Evolutionary conservation across 2,329 filamentous ascomycete genomes (phyloP).

Genomic region (Aspergillus sp.): DNA sequence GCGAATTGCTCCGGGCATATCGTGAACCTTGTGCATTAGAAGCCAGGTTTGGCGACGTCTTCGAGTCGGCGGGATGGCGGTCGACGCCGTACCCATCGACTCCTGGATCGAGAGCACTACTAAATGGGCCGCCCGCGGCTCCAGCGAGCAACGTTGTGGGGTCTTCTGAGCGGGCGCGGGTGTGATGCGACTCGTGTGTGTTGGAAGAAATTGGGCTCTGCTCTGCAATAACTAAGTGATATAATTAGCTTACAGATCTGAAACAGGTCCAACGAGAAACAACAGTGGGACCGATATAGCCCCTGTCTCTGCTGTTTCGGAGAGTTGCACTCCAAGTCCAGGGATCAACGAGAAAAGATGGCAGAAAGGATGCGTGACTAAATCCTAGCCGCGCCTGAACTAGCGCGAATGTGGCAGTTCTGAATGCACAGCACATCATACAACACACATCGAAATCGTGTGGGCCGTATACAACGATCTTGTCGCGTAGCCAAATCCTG

Average conservation of each 20-base stretch:
- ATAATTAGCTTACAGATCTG: conserved; percentile 13
- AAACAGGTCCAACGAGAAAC: conserved; percentile 2
- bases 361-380: conserved; percentile 29
- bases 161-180: conserved; percentile 68
- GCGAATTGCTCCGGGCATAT: conserved; percentile 52
- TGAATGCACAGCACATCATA: conserved; percentile 8
- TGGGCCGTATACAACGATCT: conserved; percentile 3
- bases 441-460: conserved; percentile 1
- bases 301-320: conserved; percentile 9
- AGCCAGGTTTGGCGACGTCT: conserved; percentile 38
- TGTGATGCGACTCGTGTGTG: conserved; percentile 62
- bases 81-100: conserved; percentile 36
- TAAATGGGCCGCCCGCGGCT: conserved; percentile 43
- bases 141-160: conserved; percentile 54
- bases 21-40: conserved; percentile 33
- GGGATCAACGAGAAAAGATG: conserved; percentile 18
- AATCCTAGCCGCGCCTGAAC: conserved; percentile 20
- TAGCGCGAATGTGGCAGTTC: conserved; percentile 30
- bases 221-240: conserved; percentile 25
- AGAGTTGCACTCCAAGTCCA: conserved; percentile 11
- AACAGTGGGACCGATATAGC: background rate
- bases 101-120: conserved; percentile 33
- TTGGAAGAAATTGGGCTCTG: conserved; percentile 41
- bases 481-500: background rate
- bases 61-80: conserved; percentile 32